phyloP scores from a whole-genome alignment of 2,329 filamentous ascomycete genomes.

The Cadophora luteo-olivacea region DNA sequence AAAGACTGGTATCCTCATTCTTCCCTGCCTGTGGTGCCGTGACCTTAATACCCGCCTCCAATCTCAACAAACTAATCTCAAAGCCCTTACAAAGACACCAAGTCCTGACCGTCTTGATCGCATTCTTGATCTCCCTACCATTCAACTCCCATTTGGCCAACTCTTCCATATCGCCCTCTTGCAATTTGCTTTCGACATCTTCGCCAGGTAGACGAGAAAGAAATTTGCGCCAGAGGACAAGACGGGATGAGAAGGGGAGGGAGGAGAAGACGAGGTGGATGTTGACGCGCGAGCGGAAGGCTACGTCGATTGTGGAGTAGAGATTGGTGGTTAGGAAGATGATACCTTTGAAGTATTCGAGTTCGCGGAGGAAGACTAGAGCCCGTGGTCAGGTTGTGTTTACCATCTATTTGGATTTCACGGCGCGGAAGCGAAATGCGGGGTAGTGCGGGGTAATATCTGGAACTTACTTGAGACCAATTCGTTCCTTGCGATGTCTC shows the following conservation, averaged over 20 bases:
- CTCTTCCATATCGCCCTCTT: constrained; percentile 42
- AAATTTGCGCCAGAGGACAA: constrained; percentile 55
- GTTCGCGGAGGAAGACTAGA: constrained; percentile 39
- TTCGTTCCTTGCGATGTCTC: constrained; percentile 56
- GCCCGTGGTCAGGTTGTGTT: background rate
- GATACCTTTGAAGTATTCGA: constrained; percentile 42
- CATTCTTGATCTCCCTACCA: constrained; percentile 47
- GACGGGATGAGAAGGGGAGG: constrained; percentile 48
- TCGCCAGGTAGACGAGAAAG: constrained; percentile 49
- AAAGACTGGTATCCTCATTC: constrained; percentile 24
- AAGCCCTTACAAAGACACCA: constrained; percentile 55
- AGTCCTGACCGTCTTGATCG: constrained; percentile 45
- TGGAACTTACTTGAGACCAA: constrained; percentile 49
- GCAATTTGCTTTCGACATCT: constrained; percentile 57
- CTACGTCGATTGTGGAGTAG: constrained; percentile 43
- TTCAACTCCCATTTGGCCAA: constrained; percentile 52
- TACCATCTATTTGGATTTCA: background rate
- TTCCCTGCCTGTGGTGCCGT: constrained; percentile 53
- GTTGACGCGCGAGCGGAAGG: constrained; percentile 53
- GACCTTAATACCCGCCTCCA: constrained; percentile 55
- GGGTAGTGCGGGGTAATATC: background rate
- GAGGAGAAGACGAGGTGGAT: constrained; percentile 54
- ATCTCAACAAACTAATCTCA: constrained; percentile 48
- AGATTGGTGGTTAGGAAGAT: constrained; percentile 46
- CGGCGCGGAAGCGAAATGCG: background rate